Evolutionary conservation across 495 filamentous ascomycete genomes (phyloP).

Genomic region (Peziza echinospora): DNA sequence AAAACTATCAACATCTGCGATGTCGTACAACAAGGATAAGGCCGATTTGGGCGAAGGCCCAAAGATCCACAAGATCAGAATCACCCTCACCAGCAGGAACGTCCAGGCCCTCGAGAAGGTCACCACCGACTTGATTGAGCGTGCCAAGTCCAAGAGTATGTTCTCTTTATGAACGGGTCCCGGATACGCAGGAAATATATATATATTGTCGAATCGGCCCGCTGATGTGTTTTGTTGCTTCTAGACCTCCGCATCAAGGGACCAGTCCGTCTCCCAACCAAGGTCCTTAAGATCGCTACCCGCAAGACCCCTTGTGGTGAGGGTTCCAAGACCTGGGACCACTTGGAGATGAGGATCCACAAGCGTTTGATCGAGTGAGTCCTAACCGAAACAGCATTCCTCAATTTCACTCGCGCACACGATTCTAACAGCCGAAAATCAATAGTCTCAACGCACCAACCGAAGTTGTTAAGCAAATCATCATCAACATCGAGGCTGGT

Average conservation of each 20-base stretch:
- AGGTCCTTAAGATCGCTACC: constrained; percentile 88
- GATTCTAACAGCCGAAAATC: constrained; percentile 1
- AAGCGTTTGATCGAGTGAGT: constrained; percentile 89
- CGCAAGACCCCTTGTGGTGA: constrained; percentile 95
- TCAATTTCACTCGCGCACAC: too few relatives aligned
- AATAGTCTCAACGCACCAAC: constrained; percentile 80
- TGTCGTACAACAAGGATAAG: constrained; percentile 98
- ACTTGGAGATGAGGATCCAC: constrained; percentile 97
- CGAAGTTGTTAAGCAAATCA: constrained; percentile 99
- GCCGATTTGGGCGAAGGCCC: constrained; percentile 64
- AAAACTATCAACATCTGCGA: constrained; percentile 16
- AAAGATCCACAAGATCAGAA: constrained; percentile 95
- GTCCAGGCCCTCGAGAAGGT: constrained; percentile 94
- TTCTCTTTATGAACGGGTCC: neutral
- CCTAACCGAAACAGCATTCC: too few relatives aligned
- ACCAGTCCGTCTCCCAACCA: constrained; percentile 95
- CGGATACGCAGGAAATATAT: neutral
- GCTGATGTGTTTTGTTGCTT: too few relatives aligned
- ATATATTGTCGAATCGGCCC: too few relatives aligned
- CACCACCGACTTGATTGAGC: constrained; percentile 92
- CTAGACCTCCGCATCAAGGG: constrained; percentile 83
- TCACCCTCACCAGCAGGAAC: constrained; percentile 87
- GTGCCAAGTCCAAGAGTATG: constrained; percentile 74
- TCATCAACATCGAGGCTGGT: constrained; percentile 99
- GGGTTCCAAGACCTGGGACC: constrained; percentile 99